These are phyloP conservation scores for Amanita brunnescens DNA, from an alignment of 768 basidiomycete species.

Conservation along the genomic window DNA sequence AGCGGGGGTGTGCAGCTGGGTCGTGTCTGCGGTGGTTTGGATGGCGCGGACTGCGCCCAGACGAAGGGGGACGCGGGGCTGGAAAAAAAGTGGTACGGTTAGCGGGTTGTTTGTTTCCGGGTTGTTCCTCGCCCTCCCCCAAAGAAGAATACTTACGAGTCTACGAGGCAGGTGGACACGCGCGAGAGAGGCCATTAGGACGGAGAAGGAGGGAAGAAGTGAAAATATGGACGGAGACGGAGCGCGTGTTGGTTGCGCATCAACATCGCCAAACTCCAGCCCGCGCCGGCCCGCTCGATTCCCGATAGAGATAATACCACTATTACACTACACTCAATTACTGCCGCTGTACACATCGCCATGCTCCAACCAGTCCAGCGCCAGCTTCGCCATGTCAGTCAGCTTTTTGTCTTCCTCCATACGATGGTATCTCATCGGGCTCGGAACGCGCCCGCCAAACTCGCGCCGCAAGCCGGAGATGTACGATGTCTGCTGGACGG, in stretches of 20 bases:
- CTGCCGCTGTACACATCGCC: slow-evolving; percentile 19
- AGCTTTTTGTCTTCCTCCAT: slow-evolving; percentile 57
- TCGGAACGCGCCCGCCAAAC: slow-evolving; percentile 13
- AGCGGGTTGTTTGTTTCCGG: no score
- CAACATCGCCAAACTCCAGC: slow-evolving; percentile 1
- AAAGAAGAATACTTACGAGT: slow-evolving; percentile 1
- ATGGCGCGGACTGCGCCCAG: slow-evolving; percentile 40
- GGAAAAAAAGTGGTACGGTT: no score
- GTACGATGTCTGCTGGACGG: no score
- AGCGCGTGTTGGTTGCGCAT: background rate
- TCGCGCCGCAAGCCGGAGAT: no score
- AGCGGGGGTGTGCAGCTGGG: slow-evolving; percentile 40
- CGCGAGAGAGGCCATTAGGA: slow-evolving; percentile 1
- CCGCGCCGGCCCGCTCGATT: no score
- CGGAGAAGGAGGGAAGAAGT: background rate
- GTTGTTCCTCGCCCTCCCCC: no score
- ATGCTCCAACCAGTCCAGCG: slow-evolving; percentile 44
- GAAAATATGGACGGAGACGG: background rate
- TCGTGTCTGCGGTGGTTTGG: slow-evolving; percentile 79
- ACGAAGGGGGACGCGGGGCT: background rate
- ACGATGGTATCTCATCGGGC: slow-evolving; percentile 8
- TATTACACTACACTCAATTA: background rate
- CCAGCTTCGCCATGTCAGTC: slow-evolving; percentile 43
- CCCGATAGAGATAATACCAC: no score
- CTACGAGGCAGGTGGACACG: background rate